Conservation (phyloP, 2,329 filamentous ascomycete genomes). For the Venturia effusa region DNA sequence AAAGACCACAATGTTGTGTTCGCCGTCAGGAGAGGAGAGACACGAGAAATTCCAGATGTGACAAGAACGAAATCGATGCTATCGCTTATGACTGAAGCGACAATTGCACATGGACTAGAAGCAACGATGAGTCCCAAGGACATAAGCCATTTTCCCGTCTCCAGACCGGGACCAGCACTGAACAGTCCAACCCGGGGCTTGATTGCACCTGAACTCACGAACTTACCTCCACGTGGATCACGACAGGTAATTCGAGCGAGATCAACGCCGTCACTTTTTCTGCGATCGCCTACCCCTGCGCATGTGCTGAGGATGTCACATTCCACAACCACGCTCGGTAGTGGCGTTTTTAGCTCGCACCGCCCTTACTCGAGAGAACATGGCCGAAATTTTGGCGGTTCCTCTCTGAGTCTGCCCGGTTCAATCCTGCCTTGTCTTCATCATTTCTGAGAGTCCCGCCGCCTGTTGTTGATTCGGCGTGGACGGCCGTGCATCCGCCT, state of each 20-base stretch:
- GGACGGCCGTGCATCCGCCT: constrained; percentile 3
- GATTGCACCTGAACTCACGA: background rate
- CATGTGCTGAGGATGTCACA: background rate
- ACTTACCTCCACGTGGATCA: background rate
- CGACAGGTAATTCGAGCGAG: background rate
- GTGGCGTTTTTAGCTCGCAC: background rate
- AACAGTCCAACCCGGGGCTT: background rate
- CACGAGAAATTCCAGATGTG: background rate
- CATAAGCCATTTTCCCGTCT: background rate
- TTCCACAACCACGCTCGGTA: background rate
- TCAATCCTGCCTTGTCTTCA: background rate
- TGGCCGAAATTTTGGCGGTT: background rate
- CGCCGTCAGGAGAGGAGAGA: background rate
- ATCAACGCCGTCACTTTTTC: background rate
- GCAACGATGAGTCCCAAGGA: background rate
- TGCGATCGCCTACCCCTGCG: background rate
- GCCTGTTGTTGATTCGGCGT: background rate
- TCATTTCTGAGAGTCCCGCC: background rate
- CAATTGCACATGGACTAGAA: background rate
- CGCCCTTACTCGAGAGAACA: background rate
- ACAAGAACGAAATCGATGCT: background rate
- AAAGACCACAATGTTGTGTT: background rate
- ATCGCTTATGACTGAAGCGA: background rate
- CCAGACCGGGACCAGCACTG: background rate
- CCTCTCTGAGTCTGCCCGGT: background rate